Evolutionary conservation across 2,329 filamentous ascomycete genomes (phyloP).

Genomic region (Stachybotrys chlorohalonatus): DNA sequence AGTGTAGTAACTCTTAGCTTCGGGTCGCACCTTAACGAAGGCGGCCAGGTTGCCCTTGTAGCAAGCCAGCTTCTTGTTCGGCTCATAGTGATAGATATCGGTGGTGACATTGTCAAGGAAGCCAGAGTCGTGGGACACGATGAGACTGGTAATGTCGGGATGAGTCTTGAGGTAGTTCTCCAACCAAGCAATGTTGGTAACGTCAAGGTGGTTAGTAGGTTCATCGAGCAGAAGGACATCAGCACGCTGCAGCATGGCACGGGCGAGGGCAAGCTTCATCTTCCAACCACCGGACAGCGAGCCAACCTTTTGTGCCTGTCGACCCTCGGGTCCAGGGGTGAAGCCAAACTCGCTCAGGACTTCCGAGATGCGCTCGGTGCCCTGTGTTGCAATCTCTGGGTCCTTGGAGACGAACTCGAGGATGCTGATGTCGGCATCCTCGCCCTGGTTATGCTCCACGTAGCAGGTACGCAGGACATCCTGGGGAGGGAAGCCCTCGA

Average conservation of each 20-base stretch:
- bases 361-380: constrained; percentile 68
- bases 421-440: constrained; percentile 94
- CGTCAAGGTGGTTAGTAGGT: constrained; percentile 97
- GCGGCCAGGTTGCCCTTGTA: constrained; percentile 75
- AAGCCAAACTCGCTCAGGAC: constrained; percentile 92
- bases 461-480: constrained; percentile 93
- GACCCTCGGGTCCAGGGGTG: constrained; percentile 77
- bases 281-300: constrained; percentile 98
- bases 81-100: constrained; percentile 98
- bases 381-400: constrained; percentile 71
- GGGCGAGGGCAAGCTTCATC: constrained; percentile 96
- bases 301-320: constrained; percentile 83
- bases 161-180: constrained; percentile 94
- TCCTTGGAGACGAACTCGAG: constrained; percentile 89
- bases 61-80: constrained; percentile 82
- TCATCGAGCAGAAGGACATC: constrained; percentile 95
- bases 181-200: constrained; percentile 92
- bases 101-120: constrained; percentile 97
- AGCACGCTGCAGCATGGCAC: constrained; percentile 94
- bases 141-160: constrained; percentile 91
- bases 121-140: constrained; percentile 95
- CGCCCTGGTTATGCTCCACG: constrained; percentile 98
- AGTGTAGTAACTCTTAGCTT: constrained; percentile 97
- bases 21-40: constrained; percentile 84
- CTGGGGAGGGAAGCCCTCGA: constrained; percentile 91